phyloP scores from a whole-genome alignment of 2,329 filamentous ascomycete genomes.

The Talaromyces sp. region DNA sequence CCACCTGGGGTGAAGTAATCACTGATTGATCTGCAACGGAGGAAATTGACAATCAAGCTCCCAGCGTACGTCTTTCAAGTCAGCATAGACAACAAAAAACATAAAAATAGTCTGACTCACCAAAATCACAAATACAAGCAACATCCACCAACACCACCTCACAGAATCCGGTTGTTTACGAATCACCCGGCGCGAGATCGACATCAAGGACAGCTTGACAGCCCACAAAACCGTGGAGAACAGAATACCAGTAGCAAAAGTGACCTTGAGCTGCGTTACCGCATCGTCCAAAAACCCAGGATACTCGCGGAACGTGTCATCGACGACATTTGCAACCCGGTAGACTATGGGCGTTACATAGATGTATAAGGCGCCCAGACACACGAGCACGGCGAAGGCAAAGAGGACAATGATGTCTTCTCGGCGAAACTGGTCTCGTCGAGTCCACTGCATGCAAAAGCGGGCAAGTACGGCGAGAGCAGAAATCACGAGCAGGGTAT shows the following conservation, averaged over 20 bases:
- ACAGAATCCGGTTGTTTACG: constrained; percentile 23
- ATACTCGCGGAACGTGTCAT: constrained; percentile 20
- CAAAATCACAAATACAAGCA: constrained; percentile 28
- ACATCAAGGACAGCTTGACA: constrained; percentile 35
- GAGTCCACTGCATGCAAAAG: constrained; percentile 7
- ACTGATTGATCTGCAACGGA: constrained; percentile 27
- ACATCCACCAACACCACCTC: constrained; percentile 30
- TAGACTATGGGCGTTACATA: constrained; percentile 28
- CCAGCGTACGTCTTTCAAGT: constrained; percentile 26
- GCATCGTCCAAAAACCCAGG: constrained; percentile 20
- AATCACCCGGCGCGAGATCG: constrained; percentile 33
- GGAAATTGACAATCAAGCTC: constrained; percentile 29
- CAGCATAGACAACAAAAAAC: not conserved
- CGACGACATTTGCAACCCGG: constrained; percentile 19
- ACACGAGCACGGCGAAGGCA: constrained; percentile 21
- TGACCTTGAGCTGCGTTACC: constrained; percentile 26
- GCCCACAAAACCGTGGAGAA: constrained; percentile 36
- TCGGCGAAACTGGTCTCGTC: constrained; percentile 1
- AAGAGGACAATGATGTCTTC: constrained; percentile 12
- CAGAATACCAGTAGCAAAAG: constrained; percentile 33
- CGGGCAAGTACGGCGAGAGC: constrained; percentile 11
- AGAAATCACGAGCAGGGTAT: constrained; percentile 14
- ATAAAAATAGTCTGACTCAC: constrained; percentile 13
- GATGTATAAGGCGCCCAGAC: constrained; percentile 27
- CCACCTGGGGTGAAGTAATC: constrained; percentile 28